Evolutionary conservation across 2,329 filamentous ascomycete species (phyloP).

Genomic region (Cladophialophora chaetospira): DNA sequence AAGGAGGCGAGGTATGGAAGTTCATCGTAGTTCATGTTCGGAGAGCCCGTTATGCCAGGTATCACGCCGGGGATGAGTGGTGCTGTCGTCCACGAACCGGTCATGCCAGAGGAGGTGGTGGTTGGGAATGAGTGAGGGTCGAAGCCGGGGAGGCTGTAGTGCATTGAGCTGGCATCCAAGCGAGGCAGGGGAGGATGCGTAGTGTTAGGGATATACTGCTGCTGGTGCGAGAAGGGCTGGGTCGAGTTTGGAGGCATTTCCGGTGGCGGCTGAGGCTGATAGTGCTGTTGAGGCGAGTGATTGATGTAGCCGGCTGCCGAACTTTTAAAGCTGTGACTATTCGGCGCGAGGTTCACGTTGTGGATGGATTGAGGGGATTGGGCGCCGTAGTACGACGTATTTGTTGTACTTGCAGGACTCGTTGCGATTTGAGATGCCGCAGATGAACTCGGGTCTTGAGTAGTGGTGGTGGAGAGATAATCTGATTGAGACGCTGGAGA

Average conservation of each 20-base stretch:
- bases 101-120: conserved; percentile 15
- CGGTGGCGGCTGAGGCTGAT: conserved; percentile 7
- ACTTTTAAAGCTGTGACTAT: conserved; percentile 36
- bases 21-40: conserved; percentile 28
- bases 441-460: conserved; percentile 36
- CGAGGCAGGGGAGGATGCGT: conserved; percentile 2
- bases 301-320: conserved; percentile 27
- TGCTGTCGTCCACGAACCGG: conserved; percentile 20
- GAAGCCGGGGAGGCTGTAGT: conserved; percentile 29
- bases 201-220: conserved; percentile 20
- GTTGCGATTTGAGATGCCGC: conserved; percentile 30
- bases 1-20: conserved; percentile 47
- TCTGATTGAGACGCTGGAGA: conserved; percentile 43
- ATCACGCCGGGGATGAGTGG: conserved; percentile 26
- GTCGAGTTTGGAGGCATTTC: conserved; percentile 3
- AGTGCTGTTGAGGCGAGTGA: conserved; percentile 8
- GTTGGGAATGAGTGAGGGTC: conserved; percentile 17
- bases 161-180: conserved; percentile 16
- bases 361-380: conserved; percentile 23
- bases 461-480: conserved; percentile 42
- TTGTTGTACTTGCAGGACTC: conserved; percentile 45
- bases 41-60: conserved; percentile 25
- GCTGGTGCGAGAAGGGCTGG: conserved; percentile 6
- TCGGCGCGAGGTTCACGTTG: conserved; percentile 8
- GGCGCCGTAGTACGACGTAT: conserved; percentile 37